These are phyloP conservation scores for Candida ulmi DNA, from an alignment of 805 yeast genomes.

Conservation along the genomic window DNA sequence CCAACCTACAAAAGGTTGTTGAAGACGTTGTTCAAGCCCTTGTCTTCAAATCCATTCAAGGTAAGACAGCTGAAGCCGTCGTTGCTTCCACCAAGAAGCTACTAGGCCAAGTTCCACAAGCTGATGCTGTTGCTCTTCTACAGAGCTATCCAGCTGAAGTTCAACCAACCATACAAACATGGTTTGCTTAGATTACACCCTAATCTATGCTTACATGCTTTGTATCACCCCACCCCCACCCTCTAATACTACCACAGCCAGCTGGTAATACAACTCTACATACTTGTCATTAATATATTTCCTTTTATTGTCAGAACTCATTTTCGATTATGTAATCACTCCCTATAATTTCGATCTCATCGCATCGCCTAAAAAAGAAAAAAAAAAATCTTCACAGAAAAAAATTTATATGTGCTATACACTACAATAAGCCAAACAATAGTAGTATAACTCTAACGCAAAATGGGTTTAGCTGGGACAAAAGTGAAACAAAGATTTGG, in stretches of 20 bases:
- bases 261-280: neutral
- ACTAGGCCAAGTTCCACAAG: constrained; percentile 59
- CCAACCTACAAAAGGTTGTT: constrained; percentile 54
- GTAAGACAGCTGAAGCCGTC: constrained; percentile 63
- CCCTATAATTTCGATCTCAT: no score
- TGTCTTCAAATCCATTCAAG: constrained; percentile 58
- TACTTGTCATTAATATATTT: neutral
- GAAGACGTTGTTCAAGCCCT: constrained; percentile 73
- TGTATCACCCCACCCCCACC: no score
- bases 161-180: constrained; percentile 52
- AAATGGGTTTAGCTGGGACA: constrained; percentile 79
- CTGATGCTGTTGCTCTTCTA: constrained; percentile 59
- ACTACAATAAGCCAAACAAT: neutral
- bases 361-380: neutral
- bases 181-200: constrained; percentile 52
- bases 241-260: no score
- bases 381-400: neutral
- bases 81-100: constrained; percentile 60
- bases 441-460: neutral
- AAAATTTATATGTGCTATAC: neutral
- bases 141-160: constrained; percentile 58
- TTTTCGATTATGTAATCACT: neutral
- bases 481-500: constrained; percentile 83
- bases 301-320: neutral
- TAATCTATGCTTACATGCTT: no score